Evolutionary conservation across 2,329 filamentous ascomycete species (phyloP).

Genomic region (Alternaria infectoria): DNA sequence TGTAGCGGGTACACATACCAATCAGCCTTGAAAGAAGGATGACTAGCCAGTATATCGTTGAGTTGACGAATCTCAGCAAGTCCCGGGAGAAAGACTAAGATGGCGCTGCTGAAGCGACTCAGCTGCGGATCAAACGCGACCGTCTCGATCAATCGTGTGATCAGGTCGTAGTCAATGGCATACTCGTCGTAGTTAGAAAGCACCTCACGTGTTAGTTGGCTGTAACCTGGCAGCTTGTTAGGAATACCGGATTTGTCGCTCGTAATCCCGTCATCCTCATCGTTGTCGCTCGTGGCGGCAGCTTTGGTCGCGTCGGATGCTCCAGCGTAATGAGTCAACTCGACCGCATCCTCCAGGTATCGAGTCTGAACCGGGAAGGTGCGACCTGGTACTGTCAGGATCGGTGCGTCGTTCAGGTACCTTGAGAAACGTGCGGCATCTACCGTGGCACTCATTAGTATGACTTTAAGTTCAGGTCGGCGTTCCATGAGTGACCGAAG

Average conservation of each 20-base stretch:
- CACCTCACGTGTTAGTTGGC: conserved; percentile 73
- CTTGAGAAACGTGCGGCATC: conserved; percentile 89
- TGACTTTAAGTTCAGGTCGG: conserved; percentile 84
- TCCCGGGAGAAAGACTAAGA: conserved; percentile 93
- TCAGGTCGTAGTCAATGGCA: conserved; percentile 85
- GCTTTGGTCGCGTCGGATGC: conserved; percentile 56
- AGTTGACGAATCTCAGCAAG: conserved; percentile 90
- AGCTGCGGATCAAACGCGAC: conserved; percentile 74
- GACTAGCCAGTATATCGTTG: conserved; percentile 81
- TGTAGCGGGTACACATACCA: conserved; percentile 93
- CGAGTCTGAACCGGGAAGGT: conserved; percentile 90
- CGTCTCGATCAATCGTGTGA: conserved; percentile 77
- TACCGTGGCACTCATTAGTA: conserved; percentile 97
- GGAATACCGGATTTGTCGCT: conserved; percentile 63
- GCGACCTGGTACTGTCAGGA: conserved; percentile 88
- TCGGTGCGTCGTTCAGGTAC: conserved; percentile 84
- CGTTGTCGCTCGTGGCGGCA: conserved; percentile 54
- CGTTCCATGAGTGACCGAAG: conserved; percentile 79
- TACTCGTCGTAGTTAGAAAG: conserved; percentile 86
- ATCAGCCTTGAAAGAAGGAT: conserved; percentile 73
- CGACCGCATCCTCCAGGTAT: conserved; percentile 91
- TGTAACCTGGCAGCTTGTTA: conserved; percentile 75
- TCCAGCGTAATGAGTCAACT: conserved; percentile 75
- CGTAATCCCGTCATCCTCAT: conserved; percentile 56
- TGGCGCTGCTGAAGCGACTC: conserved; percentile 79